These are phyloP conservation scores for Boletus barrowsii DNA, from an alignment of 768 basidiomycete species.

Conservation along the genomic window DNA sequence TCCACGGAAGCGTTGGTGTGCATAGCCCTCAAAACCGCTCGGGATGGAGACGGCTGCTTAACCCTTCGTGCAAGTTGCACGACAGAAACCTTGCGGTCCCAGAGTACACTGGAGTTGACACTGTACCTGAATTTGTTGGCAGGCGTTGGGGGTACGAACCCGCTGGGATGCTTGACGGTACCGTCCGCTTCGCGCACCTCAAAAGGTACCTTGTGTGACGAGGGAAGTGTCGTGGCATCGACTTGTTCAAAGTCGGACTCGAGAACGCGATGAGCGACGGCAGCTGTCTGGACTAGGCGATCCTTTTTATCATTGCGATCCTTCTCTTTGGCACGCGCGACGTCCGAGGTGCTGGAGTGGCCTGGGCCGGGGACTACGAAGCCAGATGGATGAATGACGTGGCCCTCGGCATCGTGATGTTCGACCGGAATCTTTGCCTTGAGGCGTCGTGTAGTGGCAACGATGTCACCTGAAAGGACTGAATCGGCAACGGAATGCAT, in stretches of 20 bases:
- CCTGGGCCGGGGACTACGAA: slow-evolving; percentile 31
- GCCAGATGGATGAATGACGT: slow-evolving; percentile 25
- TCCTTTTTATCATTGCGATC: slow-evolving; percentile 23
- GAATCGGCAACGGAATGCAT: slow-evolving; percentile 24
- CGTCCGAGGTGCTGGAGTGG: slow-evolving; percentile 22
- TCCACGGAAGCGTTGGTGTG: slow-evolving; percentile 16
- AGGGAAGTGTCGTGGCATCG: slow-evolving; percentile 22
- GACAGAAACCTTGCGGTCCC: slow-evolving; percentile 18
- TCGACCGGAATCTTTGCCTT: slow-evolving; percentile 29
- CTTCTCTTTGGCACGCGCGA: slow-evolving; percentile 24
- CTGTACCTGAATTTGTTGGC: slow-evolving; percentile 33
- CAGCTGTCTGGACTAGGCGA: slow-evolving; percentile 26
- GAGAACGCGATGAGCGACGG: slow-evolving; percentile 31
- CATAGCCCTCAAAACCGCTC: slow-evolving; percentile 18
- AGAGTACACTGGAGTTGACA: slow-evolving; percentile 5
- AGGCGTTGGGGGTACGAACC: slow-evolving; percentile 44
- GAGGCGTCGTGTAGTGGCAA: slow-evolving; percentile 29
- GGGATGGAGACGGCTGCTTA: slow-evolving; percentile 13
- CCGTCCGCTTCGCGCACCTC: slow-evolving; percentile 40
- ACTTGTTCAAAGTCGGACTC: slow-evolving; percentile 30
- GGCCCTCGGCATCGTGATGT: slow-evolving; percentile 16
- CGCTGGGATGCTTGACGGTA: slow-evolving; percentile 38
- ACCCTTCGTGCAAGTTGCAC: slow-evolving; percentile 7
- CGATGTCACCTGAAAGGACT: slow-evolving; percentile 21
- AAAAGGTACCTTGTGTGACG: slow-evolving; percentile 40